Evolutionary conservation across 768 basidiomycete species (phyloP), one percentile per base, ranked within the genome.

Genomic region (Boletus subcaerulescens): DNA sequence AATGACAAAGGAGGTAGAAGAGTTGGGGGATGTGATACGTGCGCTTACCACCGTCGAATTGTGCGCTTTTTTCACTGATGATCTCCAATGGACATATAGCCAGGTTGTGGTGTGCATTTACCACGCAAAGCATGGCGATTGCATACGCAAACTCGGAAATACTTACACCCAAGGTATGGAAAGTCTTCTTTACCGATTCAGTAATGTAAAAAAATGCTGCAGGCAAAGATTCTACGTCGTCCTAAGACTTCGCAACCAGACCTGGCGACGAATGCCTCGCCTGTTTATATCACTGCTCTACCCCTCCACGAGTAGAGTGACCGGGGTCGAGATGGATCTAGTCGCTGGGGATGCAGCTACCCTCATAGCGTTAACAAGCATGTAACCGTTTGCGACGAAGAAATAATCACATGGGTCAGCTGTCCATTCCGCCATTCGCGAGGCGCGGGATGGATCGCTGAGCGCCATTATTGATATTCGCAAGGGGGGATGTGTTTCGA

Each of bases 51-150:
- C 22, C 15, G 7, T 29, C 14, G 14, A 31, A 35, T 33, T 20
- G 3, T 44, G 32, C 12, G 29, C 26, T 48, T 47, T 48, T 47
- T 55, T 43, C 26, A 13, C 52, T 45, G 43, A 46, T 3, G 15
- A 45, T 39, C 18, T 45, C 31, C 56, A 11, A 40, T 26, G 6
- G 32, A 45, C 33, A 10, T 44, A 26, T 43, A 88, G 89, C 79
- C 31, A 82, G 87, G 33, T 70, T 91, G 36, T 92, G 89, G 87
- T 91, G 90, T 64, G 88, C 83, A 39, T 93, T 92, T 71, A 92
- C 91, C 8, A 86, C 91, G 24, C 76, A 82, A 18, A 89, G 86
- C 66, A 91, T 93, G 89, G 87, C 90, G 0, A 75, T 92, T 50
- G 89, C 80, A 31, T 90, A 86, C 61, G 81, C 80, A 17, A 83